Percentiles rank a stretch among this genome's conserved stretches.
These are phyloP conservation scores for Aquilaria sinensis DNA, from an alignment of 345 rosid species.

Conservation along the genomic window DNA sequence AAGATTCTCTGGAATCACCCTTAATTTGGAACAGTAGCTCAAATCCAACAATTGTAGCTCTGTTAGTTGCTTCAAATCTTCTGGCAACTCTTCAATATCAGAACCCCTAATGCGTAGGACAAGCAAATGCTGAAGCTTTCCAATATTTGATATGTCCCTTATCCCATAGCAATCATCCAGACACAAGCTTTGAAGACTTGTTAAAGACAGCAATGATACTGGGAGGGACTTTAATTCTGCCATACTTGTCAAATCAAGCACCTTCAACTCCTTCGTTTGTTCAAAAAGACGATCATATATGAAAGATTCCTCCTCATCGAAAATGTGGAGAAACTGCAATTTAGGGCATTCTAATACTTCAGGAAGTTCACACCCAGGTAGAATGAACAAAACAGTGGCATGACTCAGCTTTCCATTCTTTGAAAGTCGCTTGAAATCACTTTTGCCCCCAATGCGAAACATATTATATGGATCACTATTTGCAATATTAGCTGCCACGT, in stretches of 20 bases:
- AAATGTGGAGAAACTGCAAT: too few species aligned
- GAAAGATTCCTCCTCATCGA: too few species aligned
- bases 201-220: slow-evolving; percentile 10
- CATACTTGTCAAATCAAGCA: slow-evolving; percentile 8
- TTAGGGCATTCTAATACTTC: too few species aligned
- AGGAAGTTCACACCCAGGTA: too few species aligned
- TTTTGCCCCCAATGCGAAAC: too few species aligned
- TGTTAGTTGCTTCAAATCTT: slow-evolving; percentile 14
- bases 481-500: too few species aligned
- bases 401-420: too few species aligned
- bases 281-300: too few species aligned
- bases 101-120: slow-evolving; percentile 11
- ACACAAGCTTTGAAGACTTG: slow-evolving; percentile 12
- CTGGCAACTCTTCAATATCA: slow-evolving; percentile 14
- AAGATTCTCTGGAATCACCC: slow-evolving; percentile 11
- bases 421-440: too few species aligned
- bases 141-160: slow-evolving; percentile 7
- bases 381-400: too few species aligned
- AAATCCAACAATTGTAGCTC: slow-evolving; percentile 13
- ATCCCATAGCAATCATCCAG: not conserved
- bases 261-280: not conserved
- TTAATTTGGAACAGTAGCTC: not conserved
- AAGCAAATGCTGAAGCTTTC: slow-evolving; percentile 12
- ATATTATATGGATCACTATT: too few species aligned
- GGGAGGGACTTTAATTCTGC: slow-evolving; percentile 7